Conservation (phyloP, 208 protist genomes). For the Herpetomonas samuelpessoai region DNA sequence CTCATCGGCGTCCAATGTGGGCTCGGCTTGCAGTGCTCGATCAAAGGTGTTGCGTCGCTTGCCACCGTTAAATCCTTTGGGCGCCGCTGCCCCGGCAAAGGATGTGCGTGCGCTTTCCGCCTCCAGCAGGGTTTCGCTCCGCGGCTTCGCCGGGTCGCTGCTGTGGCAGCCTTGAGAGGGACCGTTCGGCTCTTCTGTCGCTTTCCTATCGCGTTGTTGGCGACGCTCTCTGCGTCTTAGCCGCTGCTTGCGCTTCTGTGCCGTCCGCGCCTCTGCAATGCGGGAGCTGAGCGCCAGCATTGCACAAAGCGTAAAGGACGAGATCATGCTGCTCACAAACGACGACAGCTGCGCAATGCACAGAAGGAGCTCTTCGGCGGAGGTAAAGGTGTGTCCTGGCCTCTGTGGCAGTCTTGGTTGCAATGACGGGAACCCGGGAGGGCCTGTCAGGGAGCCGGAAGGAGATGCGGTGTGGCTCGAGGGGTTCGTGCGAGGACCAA, state of each 20-base stretch:
- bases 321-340: constrained; percentile 50
- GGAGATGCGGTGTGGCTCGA: neutral
- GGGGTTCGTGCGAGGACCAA: neutral
- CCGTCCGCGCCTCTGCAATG: constrained; percentile 2
- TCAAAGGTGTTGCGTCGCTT: neutral
- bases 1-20: neutral
- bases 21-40: neutral
- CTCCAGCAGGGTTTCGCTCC: neutral
- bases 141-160: no score
- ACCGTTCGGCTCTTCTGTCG: neutral
- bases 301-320: constrained; percentile 32
- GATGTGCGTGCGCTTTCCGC: neutral
- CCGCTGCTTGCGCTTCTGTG: neutral
- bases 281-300: constrained; percentile 22
- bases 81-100: no score
- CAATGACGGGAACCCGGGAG: no score
- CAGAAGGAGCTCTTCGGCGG: constrained; percentile 36
- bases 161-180: no score
- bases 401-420: constrained; percentile 26
- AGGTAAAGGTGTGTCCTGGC: constrained; percentile 19
- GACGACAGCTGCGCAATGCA: constrained; percentile 44
- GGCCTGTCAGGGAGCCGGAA: neutral
- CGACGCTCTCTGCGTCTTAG: neutral
- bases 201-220: neutral
- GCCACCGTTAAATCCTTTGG: no score